Evolutionary conservation across 2,329 filamentous ascomycete genomes (phyloP), one percentile per base, ranked within the genome.

Genomic region (Ceratocystis harringtonii): DNA sequence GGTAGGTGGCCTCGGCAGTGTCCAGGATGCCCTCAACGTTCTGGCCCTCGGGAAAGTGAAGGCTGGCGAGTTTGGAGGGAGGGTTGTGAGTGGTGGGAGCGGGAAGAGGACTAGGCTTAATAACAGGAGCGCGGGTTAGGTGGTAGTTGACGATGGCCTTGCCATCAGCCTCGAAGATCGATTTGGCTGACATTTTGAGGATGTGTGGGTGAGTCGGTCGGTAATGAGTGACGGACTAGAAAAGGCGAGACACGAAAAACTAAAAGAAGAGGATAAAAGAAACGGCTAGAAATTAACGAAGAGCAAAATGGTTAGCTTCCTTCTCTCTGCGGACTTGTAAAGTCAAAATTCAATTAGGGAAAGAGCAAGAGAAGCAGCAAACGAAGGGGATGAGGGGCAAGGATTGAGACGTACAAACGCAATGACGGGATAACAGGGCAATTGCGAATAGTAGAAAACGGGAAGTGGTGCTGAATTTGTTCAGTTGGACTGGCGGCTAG

Each of bases 131-230:
- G 76, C 94, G 89, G 73, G 94, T 97, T 79, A 99, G 91, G 84
- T 97, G 94, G 85, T 97, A 99, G 89, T 96, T 97, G 85, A 99
- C 85, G 82, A 99, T 97, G 84, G 94, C 94, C 89, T 99, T 99
- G 85, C 94, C 94, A 82, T 99, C 94, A 83, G 92, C 92, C 84
- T 99, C 94, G 83, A 89, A 80, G 76, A 99, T 97, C 71, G 92
- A 89, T 82, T 99, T 99, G 78, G 94, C 76, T 71, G 76, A 78
- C 76, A 78, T 78, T 64, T 60, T 64, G 66, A 48, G 32, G 62
- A 43, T 15, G 41, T 41, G 44, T 72, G 36, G 3, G 68, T 75
- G 73, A 69, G 70, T 70, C 71, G 66, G 61, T 63, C 58, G 63
- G 48, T 70, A 41, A 41, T 68, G 69, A 70, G 66, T 69, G 67